Conservation (phyloP, 2,329 filamentous ascomycete species). For the Zalaria sp. region DNA sequence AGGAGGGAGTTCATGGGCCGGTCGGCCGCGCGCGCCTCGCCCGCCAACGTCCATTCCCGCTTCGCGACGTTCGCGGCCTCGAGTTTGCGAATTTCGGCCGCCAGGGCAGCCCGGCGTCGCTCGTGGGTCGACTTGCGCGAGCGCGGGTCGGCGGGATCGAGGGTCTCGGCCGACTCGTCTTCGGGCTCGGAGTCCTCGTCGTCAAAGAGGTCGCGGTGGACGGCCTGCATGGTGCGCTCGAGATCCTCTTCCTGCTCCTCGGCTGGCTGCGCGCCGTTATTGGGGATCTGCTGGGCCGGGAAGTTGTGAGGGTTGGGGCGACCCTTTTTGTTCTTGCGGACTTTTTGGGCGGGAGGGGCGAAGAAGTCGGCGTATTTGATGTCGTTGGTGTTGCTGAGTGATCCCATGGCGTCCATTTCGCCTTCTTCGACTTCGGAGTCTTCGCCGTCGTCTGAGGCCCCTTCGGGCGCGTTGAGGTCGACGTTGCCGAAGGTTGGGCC, state of each 20-base stretch:
- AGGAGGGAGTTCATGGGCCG: slow-evolving; percentile 83
- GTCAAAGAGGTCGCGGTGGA: slow-evolving; percentile 82
- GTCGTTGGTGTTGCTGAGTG: slow-evolving; percentile 65
- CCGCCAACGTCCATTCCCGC: slow-evolving; percentile 77
- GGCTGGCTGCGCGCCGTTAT: slow-evolving; percentile 22
- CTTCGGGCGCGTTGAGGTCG: slow-evolving; percentile 58
- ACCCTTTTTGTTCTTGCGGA: slow-evolving; percentile 39
- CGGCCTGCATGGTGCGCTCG: slow-evolving; percentile 70
- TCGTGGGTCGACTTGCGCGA: slow-evolving; percentile 76
- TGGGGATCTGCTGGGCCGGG: slow-evolving; percentile 24
- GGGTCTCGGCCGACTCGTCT: slow-evolving; percentile 42
- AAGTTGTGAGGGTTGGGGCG: slow-evolving; percentile 41
- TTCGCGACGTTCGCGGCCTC: slow-evolving; percentile 83
- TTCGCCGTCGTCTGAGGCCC: slow-evolving; percentile 50
- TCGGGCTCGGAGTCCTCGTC: slow-evolving; percentile 51
- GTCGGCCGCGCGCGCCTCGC: slow-evolving; percentile 71
- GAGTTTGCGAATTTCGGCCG: slow-evolving; percentile 79
- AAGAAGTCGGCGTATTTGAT: slow-evolving; percentile 92
- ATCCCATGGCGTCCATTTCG: slow-evolving; percentile 36
- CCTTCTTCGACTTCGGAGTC: slow-evolving; percentile 42
- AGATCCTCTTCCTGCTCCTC: slow-evolving; percentile 51
- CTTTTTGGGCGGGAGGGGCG: slow-evolving; percentile 65
- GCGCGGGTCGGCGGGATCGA: slow-evolving; percentile 54
- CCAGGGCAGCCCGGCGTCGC: slow-evolving; percentile 69
- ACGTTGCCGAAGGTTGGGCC: slow-evolving; percentile 76